These are phyloP conservation scores for Albizia julibrissin DNA, from an alignment of 306 rosid genomes.

Conservation along the genomic window DNA sequence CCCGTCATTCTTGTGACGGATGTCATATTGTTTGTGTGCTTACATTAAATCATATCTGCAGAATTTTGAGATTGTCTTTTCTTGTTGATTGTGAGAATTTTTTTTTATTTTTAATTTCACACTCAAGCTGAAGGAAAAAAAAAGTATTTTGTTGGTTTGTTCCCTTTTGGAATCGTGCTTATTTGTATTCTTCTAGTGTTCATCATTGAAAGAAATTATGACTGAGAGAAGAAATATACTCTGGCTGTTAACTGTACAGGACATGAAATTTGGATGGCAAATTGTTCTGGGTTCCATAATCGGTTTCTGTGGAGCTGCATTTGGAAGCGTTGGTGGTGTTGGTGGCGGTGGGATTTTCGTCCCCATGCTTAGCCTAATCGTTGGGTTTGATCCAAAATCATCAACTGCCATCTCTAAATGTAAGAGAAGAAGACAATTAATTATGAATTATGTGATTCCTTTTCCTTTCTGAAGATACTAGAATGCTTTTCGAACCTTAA, in stretches of 20 bases:
- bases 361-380: constrained; percentile 85
- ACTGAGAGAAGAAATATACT: constrained; percentile 4
- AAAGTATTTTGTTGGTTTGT: constrained; percentile 7
- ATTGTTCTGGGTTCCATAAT: constrained; percentile 60
- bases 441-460: background rate
- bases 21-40: background rate
- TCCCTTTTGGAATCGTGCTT: background rate
- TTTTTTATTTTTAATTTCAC: background rate
- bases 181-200: background rate
- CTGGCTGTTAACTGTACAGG: constrained; percentile 50
- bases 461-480: background rate
- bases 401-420: constrained; percentile 98
- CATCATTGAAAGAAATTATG: background rate
- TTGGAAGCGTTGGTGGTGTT: constrained; percentile 96
- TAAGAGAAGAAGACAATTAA: constrained; percentile 34
- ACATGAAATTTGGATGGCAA: constrained; percentile 84
- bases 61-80: background rate
- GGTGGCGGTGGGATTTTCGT: constrained; percentile 99
- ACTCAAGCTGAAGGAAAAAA: background rate
- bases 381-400: constrained; percentile 93
- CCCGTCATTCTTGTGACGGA: background rate
- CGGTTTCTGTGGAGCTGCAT: constrained; percentile 92
- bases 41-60: background rate
- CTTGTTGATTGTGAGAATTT: background rate
- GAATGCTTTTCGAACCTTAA: background rate